Evolutionary conservation across 257 asterid genomes (phyloP).

Genomic region (Fraxinus anomala): DNA sequence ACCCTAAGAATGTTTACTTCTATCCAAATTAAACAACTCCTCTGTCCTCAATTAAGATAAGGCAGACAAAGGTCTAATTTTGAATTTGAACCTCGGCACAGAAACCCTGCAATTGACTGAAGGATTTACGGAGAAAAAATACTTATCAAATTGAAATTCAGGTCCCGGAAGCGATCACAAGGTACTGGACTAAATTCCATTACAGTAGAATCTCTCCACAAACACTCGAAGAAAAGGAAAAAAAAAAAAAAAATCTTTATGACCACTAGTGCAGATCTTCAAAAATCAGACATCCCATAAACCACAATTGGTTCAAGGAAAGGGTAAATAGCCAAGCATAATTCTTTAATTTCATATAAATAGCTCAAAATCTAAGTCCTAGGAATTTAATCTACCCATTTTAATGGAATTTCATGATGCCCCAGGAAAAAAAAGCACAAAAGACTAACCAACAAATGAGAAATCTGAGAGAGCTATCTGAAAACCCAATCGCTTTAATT

Average conservation of each 20-base stretch:
- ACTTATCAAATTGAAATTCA: not conserved
- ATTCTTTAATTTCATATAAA: constrained; percentile 10
- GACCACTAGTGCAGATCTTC: constrained; percentile 16
- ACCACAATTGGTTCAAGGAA: constrained; percentile 1
- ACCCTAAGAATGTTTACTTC: constrained; percentile 3
- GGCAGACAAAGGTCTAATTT: constrained; percentile 3
- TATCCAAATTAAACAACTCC: not conserved
- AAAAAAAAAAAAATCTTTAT: not conserved
- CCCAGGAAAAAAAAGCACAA: constrained; percentile 37
- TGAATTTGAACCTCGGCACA: not conserved
- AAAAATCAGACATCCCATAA: not conserved
- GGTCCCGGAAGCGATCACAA: constrained; percentile 10
- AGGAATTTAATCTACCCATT: constrained; percentile 38
- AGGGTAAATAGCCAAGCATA: constrained; percentile 6
- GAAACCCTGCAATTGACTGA: constrained; percentile 5
- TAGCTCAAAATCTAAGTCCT: too few relatives aligned
- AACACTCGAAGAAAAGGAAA: not conserved
- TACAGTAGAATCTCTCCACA: constrained; percentile 9
- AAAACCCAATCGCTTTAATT: constrained; percentile 33
- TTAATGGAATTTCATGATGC: constrained; percentile 27
- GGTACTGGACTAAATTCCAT: constrained; percentile 1
- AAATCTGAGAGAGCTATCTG: constrained; percentile 38
- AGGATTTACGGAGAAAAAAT: not conserved
- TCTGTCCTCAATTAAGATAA: constrained; percentile 6
- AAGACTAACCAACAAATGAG: constrained; percentile 43